Percentiles rank a stretch among this genome's conserved stretches.
phyloP scores from a whole-genome alignment of 2,329 filamentous ascomycete genomes.

The Cercospora sojina region DNA sequence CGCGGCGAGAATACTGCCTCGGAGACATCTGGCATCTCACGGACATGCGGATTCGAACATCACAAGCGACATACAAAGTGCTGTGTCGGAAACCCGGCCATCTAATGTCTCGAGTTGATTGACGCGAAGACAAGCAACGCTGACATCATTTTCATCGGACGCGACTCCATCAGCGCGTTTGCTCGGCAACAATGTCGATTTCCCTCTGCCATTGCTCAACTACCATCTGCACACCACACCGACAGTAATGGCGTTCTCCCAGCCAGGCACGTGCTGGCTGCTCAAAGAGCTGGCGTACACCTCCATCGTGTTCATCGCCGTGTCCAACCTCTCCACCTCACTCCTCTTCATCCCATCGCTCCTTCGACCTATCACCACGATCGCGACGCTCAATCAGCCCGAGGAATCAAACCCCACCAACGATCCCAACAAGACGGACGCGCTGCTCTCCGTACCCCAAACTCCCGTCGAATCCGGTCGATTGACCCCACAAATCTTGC shows the following conservation, averaged over 20 bases:
- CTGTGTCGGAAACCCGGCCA: not conserved
- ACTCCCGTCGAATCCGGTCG: constrained; percentile 22
- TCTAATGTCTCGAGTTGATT: not conserved
- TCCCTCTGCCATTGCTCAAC: not conserved
- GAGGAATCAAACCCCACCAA: not conserved
- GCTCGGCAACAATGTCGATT: not conserved
- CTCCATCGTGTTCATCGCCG: constrained; percentile 1
- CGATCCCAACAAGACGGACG: not conserved
- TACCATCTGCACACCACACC: not conserved
- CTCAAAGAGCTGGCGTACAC: constrained; percentile 7
- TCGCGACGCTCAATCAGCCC: not conserved
- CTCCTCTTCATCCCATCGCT: constrained; percentile 25
- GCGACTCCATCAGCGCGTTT: not conserved
- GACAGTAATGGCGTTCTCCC: not conserved
- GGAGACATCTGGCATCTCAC: not conserved
- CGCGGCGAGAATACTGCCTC: not conserved
- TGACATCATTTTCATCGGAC: not conserved
- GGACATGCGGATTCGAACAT: not conserved
- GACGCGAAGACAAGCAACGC: not conserved
- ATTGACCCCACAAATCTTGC: constrained; percentile 23
- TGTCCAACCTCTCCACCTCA: constrained; percentile 14
- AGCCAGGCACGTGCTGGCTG: not conserved
- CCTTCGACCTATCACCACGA: constrained; percentile 22
- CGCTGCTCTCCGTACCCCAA: constrained; percentile 20
- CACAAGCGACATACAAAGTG: not conserved